phyloP scores from a whole-genome alignment of 139 green algal species.

The Coelastrella sp. region DNA sequence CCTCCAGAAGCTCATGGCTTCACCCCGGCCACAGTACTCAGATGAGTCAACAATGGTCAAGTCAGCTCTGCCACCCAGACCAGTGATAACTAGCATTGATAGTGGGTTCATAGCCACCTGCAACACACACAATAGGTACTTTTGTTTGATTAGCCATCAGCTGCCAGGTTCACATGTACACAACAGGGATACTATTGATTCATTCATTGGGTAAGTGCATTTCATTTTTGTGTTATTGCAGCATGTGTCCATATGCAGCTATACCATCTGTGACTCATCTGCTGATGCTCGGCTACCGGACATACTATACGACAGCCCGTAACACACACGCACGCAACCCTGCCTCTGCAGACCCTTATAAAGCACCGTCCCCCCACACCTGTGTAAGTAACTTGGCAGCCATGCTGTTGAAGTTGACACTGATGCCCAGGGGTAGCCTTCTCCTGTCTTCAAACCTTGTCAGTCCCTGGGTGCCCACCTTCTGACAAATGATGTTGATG shows the following conservation, averaged over 20 bases:
- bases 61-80: background rate
- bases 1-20: slow-evolving; percentile 37
- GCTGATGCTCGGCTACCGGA: too few species aligned
- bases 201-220: too few species aligned
- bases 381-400: slow-evolving; percentile 66
- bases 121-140: too few species aligned
- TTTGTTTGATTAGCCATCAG: too few species aligned
- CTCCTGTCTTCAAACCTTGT: slow-evolving; percentile 74
- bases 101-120: slow-evolving; percentile 30
- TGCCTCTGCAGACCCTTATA: too few species aligned
- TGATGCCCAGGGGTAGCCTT: slow-evolving; percentile 65
- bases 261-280: too few species aligned
- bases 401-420: slow-evolving; percentile 64
- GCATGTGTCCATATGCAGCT: too few species aligned
- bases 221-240: too few species aligned
- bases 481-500: slow-evolving; percentile 77
- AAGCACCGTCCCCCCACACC: background rate
- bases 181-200: too few species aligned
- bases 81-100: slow-evolving; percentile 7
- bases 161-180: too few species aligned
- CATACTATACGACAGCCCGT: too few species aligned
- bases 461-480: slow-evolving; percentile 48
- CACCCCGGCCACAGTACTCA: slow-evolving; percentile 1
- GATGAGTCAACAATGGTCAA: slow-evolving; percentile 28
- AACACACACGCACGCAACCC: too few species aligned